Base-by-base conservation (phyloP, 2,329 filamentous ascomycete genomes). In the Pseudogymnoascus sp. region DNA sequence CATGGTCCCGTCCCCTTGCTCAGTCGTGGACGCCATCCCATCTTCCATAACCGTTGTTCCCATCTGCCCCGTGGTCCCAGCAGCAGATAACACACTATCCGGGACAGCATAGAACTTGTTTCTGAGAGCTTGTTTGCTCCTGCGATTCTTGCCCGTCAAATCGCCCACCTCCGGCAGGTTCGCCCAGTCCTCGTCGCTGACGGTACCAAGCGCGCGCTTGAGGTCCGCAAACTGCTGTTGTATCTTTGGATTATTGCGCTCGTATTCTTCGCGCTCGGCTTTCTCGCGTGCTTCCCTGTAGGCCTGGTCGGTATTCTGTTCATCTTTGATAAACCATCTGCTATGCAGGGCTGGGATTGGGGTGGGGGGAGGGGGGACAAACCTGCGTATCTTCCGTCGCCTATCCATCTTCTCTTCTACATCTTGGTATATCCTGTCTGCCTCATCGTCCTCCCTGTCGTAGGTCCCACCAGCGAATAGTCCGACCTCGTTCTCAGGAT, bases 401-500 rank as follows among this genome's bases (percentile, higher is more conserved):
- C 82, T 89, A 66, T 95, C 92, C 92, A 99, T 97, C 75, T 89
- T 92, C 77, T 96, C 94, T 69, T 99, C 94, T 64, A 99, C 89
- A 71, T 90, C 88, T 69, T 92, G 88, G 77, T 95, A 99, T 69
- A 99, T 96, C 69, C 89, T 82, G 75, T 99, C 94, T 41, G 94
- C 94, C 74, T 99, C 95, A 69, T 99, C 94, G 70, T 99, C 94
- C 60, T 99, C 94, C 72, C 94, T 89, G 72, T 97, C 94, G 76
- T 96, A 99, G 67, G 94, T 89, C 34, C 94, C 94, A 60, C 90
- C 92, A 2, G 94, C 92, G 69, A 99, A 99, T 19, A 99, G 78
- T 3, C 95, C 94, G 55, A 94, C 89, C 73, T 99, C 94, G 69
- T 97, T 97, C 68, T 99, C 94, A 0, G 94, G 94, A 71, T 99